Conservation (phyloP, 1,139 yeast genomes). For the Debaryomyces fabryi region DNA sequence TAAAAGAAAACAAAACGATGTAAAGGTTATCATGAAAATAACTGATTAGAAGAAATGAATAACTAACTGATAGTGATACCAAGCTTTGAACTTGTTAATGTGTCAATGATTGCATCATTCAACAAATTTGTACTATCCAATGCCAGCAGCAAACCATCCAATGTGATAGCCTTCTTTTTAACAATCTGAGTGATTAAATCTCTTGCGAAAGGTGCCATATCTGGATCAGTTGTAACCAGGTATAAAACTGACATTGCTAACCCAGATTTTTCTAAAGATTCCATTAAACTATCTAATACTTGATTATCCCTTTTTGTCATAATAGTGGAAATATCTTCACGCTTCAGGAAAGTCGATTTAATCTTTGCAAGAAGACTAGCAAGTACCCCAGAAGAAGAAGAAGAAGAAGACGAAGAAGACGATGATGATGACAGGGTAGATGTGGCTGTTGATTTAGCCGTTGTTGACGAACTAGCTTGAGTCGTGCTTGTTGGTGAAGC, state of each 20-base stretch:
- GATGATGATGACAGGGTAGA: constrained; percentile 8
- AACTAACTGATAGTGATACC: constrained; percentile 15
- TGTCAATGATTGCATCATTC: constrained; percentile 20
- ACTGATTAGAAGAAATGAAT: background rate
- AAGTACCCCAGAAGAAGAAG: constrained; percentile 2
- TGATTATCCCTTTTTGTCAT: constrained; percentile 9
- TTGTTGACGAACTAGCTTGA: background rate
- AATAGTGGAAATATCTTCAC: background rate
- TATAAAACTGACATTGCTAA: constrained; percentile 12
- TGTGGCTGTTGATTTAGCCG: background rate
- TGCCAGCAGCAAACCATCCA: constrained; percentile 19
- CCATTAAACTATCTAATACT: constrained; percentile 11
- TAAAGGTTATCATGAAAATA: background rate
- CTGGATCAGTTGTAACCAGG: constrained; percentile 14
- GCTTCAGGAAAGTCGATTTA: background rate
- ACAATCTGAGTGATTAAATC: constrained; percentile 23
- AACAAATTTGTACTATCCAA: constrained; percentile 20
- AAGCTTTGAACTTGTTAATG: constrained; percentile 17
- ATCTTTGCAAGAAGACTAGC: constrained; percentile 1
- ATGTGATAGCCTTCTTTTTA: constrained; percentile 18
- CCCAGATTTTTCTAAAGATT: constrained; percentile 13
- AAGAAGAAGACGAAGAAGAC: constrained; percentile 6
- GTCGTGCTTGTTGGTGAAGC: background rate
- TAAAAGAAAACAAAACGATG: background rate
- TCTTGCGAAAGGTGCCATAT: constrained; percentile 22